Evolutionary conservation across 1,139 yeast species (phyloP).

Genomic region (Arxiozyma bovina): DNA sequence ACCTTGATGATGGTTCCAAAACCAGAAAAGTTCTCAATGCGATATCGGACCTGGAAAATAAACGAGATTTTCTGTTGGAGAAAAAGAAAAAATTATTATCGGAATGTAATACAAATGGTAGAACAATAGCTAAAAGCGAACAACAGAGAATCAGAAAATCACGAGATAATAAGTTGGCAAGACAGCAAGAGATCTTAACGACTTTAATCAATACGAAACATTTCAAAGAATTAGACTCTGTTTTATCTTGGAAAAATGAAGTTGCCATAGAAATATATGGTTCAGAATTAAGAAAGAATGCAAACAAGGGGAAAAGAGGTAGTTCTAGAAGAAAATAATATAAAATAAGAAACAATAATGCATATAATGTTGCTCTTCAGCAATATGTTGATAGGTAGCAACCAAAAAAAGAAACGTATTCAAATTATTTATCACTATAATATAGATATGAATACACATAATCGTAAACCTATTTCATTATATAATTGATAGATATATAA

Average conservation of each 20-base stretch:
- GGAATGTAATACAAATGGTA: slow-evolving; percentile 14
- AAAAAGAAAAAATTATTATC: slow-evolving; percentile 14
- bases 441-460: background rate
- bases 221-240: slow-evolving; percentile 18
- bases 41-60: slow-evolving; percentile 22
- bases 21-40: slow-evolving; percentile 20
- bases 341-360: too few species aligned
- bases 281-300: slow-evolving; percentile 21
- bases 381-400: too few species aligned
- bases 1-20: slow-evolving; percentile 27
- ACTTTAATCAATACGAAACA: slow-evolving; percentile 21
- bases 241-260: slow-evolving; percentile 24
- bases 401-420: slow-evolving; percentile 6
- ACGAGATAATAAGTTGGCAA: slow-evolving; percentile 16
- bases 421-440: background rate
- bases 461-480: background rate
- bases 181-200: slow-evolving; percentile 21
- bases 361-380: too few species aligned
- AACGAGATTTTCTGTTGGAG: slow-evolving; percentile 21
- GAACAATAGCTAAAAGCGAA: slow-evolving; percentile 20
- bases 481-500: background rate
- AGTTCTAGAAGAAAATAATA: slow-evolving; percentile 2
- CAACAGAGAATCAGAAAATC: slow-evolving; percentile 15
- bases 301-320: slow-evolving; percentile 16
- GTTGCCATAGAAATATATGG: slow-evolving; percentile 20